A percentile compares a stretch with the other conserved stretches of the same genome.
phyloP scores from a whole-genome alignment of 2,329 filamentous ascomycete species.

The Fusarium abutilonis region DNA sequence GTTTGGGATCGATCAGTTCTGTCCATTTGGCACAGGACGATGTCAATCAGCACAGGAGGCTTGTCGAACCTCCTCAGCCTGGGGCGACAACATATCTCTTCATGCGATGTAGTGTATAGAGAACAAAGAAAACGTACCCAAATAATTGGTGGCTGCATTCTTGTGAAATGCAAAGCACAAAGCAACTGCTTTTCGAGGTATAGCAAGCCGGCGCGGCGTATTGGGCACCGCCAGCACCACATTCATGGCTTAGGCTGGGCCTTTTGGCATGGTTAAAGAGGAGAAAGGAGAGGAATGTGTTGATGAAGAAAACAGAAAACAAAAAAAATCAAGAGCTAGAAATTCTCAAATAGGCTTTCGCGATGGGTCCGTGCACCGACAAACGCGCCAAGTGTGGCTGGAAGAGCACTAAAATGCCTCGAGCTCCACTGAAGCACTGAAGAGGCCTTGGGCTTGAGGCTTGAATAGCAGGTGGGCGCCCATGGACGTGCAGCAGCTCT shows the following conservation, averaged over 20 bases:
- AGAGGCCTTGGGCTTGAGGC: conserved; percentile 19
- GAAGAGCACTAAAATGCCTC: conserved; percentile 1
- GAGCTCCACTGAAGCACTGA: no score
- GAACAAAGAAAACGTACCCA: conserved; percentile 34
- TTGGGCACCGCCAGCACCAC: background rate
- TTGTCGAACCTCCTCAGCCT: conserved; percentile 61
- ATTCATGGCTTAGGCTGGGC: background rate
- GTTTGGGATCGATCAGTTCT: conserved; percentile 53
- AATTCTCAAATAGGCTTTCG: conserved; percentile 41
- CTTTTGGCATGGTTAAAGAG: conserved; percentile 6
- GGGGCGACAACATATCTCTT: conserved; percentile 62
- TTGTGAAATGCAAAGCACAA: conserved; percentile 3
- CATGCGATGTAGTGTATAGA: conserved; percentile 46
- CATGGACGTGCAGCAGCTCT: conserved; percentile 5
- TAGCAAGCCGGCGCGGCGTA: conserved; percentile 18
- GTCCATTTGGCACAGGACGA: conserved; percentile 68
- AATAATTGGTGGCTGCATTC: conserved; percentile 8
- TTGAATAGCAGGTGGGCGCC: conserved; percentile 23
- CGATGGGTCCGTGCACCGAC: conserved; percentile 38
- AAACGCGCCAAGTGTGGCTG: conserved; percentile 31
- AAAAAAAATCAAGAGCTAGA: conserved; percentile 32
- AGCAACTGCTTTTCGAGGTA: conserved; percentile 2
- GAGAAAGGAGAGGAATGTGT: conserved; percentile 19
- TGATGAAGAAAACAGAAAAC: conserved; percentile 39
- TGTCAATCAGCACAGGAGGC: conserved; percentile 61